A percentile compares a stretch with the other conserved stretches of the same genome.
phyloP scores from a whole-genome alignment of 495 filamentous ascomycete species.

The Penicilliopsis zonata region DNA sequence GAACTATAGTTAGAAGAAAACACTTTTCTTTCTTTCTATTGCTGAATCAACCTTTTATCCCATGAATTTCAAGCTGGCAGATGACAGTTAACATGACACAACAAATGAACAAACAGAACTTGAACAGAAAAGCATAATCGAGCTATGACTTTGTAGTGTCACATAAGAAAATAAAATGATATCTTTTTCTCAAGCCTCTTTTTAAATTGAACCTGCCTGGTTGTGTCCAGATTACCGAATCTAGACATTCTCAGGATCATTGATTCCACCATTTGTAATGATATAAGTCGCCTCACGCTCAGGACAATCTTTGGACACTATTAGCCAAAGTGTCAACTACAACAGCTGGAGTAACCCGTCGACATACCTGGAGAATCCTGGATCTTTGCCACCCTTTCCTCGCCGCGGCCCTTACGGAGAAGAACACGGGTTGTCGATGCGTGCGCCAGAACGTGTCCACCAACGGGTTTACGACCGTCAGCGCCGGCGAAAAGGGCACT shows the following conservation, averaged over 20 bases:
- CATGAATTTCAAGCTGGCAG: no score
- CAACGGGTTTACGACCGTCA: slow-evolving; percentile 64
- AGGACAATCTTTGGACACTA: slow-evolving; percentile 43
- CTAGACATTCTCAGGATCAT: slow-evolving; percentile 50
- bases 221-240: no score
- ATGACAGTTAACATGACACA: no score
- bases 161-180: no score
- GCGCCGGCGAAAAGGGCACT: slow-evolving; percentile 68
- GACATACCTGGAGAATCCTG: slow-evolving; percentile 60
- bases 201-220: no score
- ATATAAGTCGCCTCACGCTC: slow-evolving; percentile 70
- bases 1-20: no score
- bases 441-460: slow-evolving; percentile 71
- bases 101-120: no score
- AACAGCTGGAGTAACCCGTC: neutral
- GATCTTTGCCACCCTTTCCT: slow-evolving; percentile 71
- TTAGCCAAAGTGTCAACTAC: slow-evolving; percentile 2
- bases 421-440: slow-evolving; percentile 65
- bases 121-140: slow-evolving; percentile 1
- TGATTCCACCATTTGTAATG: slow-evolving; percentile 69
- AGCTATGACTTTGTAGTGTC: no score
- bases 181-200: slow-evolving; percentile 11
- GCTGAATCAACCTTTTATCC: no score
- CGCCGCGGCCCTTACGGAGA: slow-evolving; percentile 64
- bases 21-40: no score